Evolutionary conservation across 2,329 filamentous ascomycete species (phyloP).

Genomic region (Colletotrichum sp.): DNA sequence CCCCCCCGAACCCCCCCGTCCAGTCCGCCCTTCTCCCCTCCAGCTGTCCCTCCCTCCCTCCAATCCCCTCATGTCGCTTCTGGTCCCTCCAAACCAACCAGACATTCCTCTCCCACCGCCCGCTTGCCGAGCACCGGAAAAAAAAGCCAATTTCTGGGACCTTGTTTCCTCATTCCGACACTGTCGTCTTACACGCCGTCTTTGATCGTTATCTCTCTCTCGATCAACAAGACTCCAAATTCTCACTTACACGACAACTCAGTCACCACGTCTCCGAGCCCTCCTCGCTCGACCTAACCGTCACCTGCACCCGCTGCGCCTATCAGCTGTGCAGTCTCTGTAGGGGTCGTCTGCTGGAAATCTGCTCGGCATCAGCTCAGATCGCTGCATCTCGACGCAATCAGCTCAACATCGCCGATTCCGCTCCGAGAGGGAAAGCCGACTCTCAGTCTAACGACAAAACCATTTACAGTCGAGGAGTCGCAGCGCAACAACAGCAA

Average conservation of each 20-base stretch:
- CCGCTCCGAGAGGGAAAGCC: neutral
- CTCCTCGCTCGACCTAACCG: neutral
- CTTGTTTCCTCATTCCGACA: neutral
- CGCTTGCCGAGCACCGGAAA: neutral
- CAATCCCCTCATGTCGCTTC: constrained; percentile 21
- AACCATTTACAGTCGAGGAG: neutral
- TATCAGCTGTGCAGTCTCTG: constrained; percentile 10
- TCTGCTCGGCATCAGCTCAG: constrained; percentile 2
- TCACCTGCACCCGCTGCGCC: neutral
- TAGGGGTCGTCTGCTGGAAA: neutral
- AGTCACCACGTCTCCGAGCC: neutral
- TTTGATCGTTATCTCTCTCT: neutral
- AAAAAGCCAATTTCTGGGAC: neutral
- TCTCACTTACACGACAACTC: neutral
- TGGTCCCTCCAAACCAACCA: constrained; percentile 1
- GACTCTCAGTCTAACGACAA: neutral
- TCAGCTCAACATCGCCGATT: neutral
- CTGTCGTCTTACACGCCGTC: neutral
- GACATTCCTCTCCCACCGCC: neutral
- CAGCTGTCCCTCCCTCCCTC: constrained; percentile 26
- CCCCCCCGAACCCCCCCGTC: neutral
- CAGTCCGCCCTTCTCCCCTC: constrained; percentile 17
- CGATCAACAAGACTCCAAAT: neutral
- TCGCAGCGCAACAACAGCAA: neutral
- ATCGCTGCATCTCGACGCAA: neutral